phyloP scores from a whole-genome alignment of 805 yeast genomes.

The Blastobotrys attinorum region DNA sequence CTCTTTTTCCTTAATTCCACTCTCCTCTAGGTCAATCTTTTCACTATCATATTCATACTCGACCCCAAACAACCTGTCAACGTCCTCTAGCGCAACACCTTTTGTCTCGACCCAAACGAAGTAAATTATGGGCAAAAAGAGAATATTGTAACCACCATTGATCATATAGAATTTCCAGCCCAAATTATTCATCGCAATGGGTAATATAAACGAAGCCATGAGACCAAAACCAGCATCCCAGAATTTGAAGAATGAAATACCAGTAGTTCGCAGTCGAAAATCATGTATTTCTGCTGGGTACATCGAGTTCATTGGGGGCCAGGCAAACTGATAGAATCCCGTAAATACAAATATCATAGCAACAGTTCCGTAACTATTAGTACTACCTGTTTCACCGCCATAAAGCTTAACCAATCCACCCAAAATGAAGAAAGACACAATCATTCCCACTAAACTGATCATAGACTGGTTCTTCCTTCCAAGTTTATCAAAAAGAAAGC shows the following conservation, averaged over 20 bases:
- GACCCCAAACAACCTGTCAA: not conserved
- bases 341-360: not conserved
- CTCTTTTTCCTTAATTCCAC: not conserved
- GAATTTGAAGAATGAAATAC: conserved; percentile 1
- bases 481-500: not conserved
- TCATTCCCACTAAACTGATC: not conserved
- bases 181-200: conserved; percentile 1
- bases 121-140: not conserved
- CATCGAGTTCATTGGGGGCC: not conserved
- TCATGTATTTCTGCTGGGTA: conserved; percentile 1
- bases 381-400: not conserved
- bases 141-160: conserved; percentile 1
- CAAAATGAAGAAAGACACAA: not conserved
- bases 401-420: not conserved
- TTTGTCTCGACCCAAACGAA: conserved; percentile 5
- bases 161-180: conserved; percentile 3
- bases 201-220: conserved; percentile 1
- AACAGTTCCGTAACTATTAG: not conserved
- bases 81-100: not conserved
- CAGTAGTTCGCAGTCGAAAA: conserved; percentile 1
- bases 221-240: conserved; percentile 1
- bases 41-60: not conserved
- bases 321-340: not conserved
- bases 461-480: not conserved
- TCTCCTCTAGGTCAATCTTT: not conserved